These are phyloP conservation scores for Macrophomina pseudophaseolina DNA, from an alignment of 2,329 filamentous ascomycete species.

Conservation along the genomic window DNA sequence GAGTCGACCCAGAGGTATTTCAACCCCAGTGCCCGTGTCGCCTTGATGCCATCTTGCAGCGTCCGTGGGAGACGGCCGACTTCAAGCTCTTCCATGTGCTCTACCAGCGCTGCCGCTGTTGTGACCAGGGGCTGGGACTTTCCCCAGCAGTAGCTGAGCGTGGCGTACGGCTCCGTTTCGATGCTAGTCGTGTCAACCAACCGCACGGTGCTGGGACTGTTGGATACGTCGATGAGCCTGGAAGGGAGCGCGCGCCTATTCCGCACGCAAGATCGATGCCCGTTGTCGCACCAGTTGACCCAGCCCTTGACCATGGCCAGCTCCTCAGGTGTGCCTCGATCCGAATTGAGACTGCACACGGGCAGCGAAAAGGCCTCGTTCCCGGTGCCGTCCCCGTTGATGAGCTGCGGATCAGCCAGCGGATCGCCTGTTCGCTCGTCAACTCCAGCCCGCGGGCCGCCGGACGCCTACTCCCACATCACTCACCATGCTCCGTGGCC, in stretches of 20 bases:
- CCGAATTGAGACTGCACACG: background rate
- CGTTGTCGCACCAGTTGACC: conserved; percentile 22
- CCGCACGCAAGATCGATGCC: background rate
- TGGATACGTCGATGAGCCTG: conserved; percentile 15
- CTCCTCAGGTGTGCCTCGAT: conserved; percentile 14
- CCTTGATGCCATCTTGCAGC: conserved; percentile 22
- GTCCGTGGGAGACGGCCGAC: conserved; percentile 19
- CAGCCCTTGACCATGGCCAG: conserved; percentile 7
- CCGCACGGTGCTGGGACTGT: background rate
- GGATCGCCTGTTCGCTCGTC: conserved; percentile 12
- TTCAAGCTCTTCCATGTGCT: conserved; percentile 12
- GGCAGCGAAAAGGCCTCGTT: background rate
- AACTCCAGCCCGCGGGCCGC: background rate
- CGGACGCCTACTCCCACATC: background rate
- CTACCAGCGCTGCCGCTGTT: background rate
- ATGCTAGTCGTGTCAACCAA: conserved; percentile 1
- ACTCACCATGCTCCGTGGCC: conserved; percentile 21
- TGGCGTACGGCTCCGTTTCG: conserved; percentile 14
- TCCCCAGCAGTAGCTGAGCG: conserved; percentile 22
- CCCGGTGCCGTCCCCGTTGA: background rate
- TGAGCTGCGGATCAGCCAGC: background rate
- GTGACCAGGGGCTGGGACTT: background rate
- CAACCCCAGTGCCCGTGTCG: conserved; percentile 20
- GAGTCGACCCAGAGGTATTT: conserved; percentile 28
- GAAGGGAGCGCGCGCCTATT: conserved; percentile 15